These are phyloP conservation scores for Colletotrichum aenigma DNA, from an alignment of 2,329 filamentous ascomycete genomes.

Conservation along the genomic window DNA sequence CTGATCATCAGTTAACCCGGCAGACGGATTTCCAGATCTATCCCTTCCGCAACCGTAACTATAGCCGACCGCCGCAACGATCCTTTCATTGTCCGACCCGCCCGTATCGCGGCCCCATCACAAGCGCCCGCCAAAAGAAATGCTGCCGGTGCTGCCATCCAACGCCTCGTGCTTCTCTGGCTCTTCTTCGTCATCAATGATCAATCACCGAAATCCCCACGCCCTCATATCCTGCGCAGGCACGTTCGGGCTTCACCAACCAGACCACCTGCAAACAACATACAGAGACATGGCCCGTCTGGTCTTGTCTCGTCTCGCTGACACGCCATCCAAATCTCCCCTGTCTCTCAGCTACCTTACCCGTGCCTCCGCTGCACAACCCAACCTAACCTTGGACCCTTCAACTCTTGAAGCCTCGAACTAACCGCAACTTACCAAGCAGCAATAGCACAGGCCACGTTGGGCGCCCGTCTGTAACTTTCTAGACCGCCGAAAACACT, in stretches of 20 bases:
- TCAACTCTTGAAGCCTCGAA: background rate
- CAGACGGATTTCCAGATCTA: background rate
- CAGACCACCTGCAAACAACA: background rate
- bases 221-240: background rate
- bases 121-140: background rate
- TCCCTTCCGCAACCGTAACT: background rate
- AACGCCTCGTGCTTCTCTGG: background rate
- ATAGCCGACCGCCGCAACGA: background rate
- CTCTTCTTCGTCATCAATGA: background rate
- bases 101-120: background rate
- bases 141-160: background rate
- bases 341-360: background rate
- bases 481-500: background rate
- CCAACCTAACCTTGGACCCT: background rate
- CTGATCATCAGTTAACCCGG: background rate
- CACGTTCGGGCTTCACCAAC: background rate
- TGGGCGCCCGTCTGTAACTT: background rate
- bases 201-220: background rate
- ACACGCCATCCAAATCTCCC: background rate
- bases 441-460: background rate
- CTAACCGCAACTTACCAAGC: background rate
- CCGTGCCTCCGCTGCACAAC: background rate
- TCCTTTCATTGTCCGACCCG: background rate
- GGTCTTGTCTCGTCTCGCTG: conserved; percentile 11
- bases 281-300: background rate